phyloP scores from a whole-genome alignment of 768 basidiomycete genomes.

The Russula olivacea region DNA sequence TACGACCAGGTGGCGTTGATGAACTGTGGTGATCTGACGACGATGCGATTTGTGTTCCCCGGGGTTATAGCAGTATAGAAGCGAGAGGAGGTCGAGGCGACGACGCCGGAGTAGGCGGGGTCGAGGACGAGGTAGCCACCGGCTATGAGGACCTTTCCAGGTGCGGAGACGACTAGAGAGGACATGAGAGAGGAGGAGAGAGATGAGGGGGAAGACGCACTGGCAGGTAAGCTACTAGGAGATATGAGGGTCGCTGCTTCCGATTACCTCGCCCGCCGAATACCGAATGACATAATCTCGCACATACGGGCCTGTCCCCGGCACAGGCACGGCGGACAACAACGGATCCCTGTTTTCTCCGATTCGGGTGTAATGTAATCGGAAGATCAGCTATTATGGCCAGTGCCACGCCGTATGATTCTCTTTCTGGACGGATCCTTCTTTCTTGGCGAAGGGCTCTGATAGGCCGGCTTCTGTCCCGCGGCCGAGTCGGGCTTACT shows the following conservation, averaged over 20 bases:
- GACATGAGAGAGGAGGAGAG: constrained; percentile 27
- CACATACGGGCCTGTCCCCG: background rate
- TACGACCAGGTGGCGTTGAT: constrained; percentile 74
- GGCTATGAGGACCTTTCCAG: constrained; percentile 92
- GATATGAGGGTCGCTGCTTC: background rate
- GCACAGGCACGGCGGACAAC: too few species aligned
- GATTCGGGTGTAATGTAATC: background rate
- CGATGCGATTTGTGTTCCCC: constrained; percentile 41
- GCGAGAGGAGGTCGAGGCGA: constrained; percentile 87
- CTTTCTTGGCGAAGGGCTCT: background rate
- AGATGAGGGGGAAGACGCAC: background rate
- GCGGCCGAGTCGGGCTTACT: too few species aligned
- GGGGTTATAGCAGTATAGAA: constrained; percentile 78
- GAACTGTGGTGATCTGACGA: constrained; percentile 90
- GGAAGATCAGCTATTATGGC: background rate
- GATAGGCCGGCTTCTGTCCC: too few species aligned
- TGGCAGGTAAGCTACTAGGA: background rate
- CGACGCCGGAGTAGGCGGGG: constrained; percentile 74
- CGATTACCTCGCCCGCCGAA: constrained; percentile 8
- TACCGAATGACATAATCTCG: constrained; percentile 1
- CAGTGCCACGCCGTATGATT: background rate
- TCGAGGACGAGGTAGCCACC: constrained; percentile 98
- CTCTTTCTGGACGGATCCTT: too few species aligned
- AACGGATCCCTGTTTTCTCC: background rate
- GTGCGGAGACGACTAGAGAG: constrained; percentile 73